Base-by-base conservation (phyloP, 139 green algal species). In the Limnomonas spitsbergensis region DNA sequence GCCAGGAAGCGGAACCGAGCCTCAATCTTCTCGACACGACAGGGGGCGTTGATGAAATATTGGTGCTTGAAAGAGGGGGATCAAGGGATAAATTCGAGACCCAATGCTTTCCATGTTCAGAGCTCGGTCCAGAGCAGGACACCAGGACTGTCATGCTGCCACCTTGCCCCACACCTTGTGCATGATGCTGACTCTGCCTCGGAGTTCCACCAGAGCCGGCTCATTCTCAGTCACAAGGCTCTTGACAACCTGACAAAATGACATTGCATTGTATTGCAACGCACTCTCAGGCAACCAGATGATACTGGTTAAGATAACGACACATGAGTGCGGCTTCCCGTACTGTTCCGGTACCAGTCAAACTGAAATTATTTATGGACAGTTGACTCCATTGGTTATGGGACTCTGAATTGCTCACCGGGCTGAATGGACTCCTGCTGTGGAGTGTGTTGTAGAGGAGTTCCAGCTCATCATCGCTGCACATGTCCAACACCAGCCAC, bases 1-100 rank as follows among this genome's bases (percentile, higher is more conserved):
- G 92, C 92, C 37, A 97, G 80, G 77, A 97, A 97, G 4, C 90
- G 84, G 72, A 97, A 92, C 31, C 90, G 82, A 0, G 80, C 35
- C 82, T 97, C 92, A n/a, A 95, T 88, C 72, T 72, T 7, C 26
- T 7, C 27, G 29, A 20, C 9, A 72, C 24, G 26, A 72, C n/a
- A 72, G 9, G 66, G 9, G 66, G 9, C 9, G 24, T 20, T 14
- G 29, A 72, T 38, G 66, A 34, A 72, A 32, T 24, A 61, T 61
- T 24, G 47, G 24, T n/a, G n/a, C n/a, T n/a, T n/a, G n/a, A n/a
- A n/a, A n/a, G n/a, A n/a, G n/a, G n/a, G n/a, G n/a, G n/a, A n/a
- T n/a, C n/a, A n/a, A n/a, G n/a, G n/a, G n/a, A n/a, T n/a, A n/a
- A n/a, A n/a, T n/a, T n/a, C n/a, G n/a, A n/a, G n/a, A n/a, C n/a